phyloP scores from a whole-genome alignment of 1,284 basidiomycete genomes.

The Apiotrichum laibachii region DNA sequence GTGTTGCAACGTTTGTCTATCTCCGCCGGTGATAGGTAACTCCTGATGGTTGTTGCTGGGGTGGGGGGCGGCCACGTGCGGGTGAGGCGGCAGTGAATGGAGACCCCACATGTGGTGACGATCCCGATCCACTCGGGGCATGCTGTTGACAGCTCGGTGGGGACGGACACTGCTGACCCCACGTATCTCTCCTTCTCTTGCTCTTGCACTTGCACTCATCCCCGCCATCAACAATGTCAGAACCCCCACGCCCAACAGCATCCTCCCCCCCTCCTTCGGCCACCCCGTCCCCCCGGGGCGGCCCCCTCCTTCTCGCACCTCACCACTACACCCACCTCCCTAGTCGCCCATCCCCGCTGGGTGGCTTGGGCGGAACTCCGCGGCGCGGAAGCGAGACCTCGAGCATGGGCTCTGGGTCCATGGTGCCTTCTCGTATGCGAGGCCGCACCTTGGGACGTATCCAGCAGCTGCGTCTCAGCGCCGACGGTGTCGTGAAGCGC shows the following conservation, averaged over 20 bases:
- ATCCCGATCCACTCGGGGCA: not conserved
- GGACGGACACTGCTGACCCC: not conserved
- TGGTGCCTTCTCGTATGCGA: not conserved
- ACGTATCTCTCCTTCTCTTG: not conserved
- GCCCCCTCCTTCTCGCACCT: not conserved
- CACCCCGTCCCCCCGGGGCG: not conserved
- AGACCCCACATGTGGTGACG: not conserved
- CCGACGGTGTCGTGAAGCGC: slow-evolving; percentile 72
- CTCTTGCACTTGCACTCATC: not conserved
- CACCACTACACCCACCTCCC: not conserved
- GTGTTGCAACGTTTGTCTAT: not conserved
- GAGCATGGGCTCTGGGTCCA: not conserved
- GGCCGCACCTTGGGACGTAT: slow-evolving; percentile 32
- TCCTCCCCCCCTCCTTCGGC: not conserved
- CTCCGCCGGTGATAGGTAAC: not conserved
- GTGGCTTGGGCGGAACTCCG: not conserved
- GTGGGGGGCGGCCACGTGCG: no score
- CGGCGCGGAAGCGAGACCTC: slow-evolving; percentile 4
- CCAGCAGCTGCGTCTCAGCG: slow-evolving; percentile 37
- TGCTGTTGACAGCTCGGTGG: not conserved
- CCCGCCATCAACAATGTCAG: not conserved
- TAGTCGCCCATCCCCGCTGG: not conserved
- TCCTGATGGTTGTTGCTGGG: no score
- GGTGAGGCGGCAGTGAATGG: not conserved
- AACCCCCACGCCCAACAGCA: not conserved